Evolutionary conservation across 257 asterid species (phyloP).

Genomic region (Datura wrightii): DNA sequence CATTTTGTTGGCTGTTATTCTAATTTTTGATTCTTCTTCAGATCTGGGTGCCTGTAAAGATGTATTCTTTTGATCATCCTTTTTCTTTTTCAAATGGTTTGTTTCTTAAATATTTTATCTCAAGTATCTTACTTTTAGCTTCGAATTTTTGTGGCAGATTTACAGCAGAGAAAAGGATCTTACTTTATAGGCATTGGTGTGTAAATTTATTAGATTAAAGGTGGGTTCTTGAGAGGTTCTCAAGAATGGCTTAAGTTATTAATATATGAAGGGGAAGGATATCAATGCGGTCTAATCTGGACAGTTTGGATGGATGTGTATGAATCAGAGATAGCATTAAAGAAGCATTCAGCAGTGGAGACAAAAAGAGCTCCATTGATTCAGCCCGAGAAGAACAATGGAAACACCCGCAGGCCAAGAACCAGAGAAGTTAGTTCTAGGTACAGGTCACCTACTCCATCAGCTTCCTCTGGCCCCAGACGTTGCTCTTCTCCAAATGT

Average conservation of each 20-base stretch:
- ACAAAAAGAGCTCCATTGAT: slow-evolving; percentile 53
- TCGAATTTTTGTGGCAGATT: slow-evolving; percentile 58
- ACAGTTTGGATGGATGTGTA: slow-evolving; percentile 66
- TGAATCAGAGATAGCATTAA: slow-evolving; percentile 56
- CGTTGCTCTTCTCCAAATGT: slow-evolving; percentile 71
- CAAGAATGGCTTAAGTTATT: slow-evolving; percentile 39
- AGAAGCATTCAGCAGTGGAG: slow-evolving; percentile 57
- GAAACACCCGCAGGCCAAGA: slow-evolving; percentile 52
- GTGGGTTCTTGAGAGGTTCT: slow-evolving; percentile 46
- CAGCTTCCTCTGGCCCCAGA: slow-evolving; percentile 51
- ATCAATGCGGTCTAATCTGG: slow-evolving; percentile 61
- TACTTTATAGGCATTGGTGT: slow-evolving; percentile 49
- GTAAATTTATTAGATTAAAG: slow-evolving; percentile 39
- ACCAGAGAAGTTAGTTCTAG: slow-evolving; percentile 84
- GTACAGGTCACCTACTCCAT: slow-evolving; percentile 72
- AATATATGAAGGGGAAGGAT: slow-evolving; percentile 44
- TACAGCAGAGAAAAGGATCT: slow-evolving; percentile 47
- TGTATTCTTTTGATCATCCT: slow-evolving; percentile 59
- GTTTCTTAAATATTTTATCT: slow-evolving; percentile 47
- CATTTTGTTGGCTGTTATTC: slow-evolving; percentile 40
- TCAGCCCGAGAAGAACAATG: slow-evolving; percentile 72
- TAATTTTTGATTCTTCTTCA: slow-evolving; percentile 45
- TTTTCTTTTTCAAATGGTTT: slow-evolving; percentile 49
- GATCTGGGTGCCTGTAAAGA: slow-evolving; percentile 69
- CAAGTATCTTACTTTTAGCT: slow-evolving; percentile 55